Conservation (phyloP, 306 rosid species). For the Abrus precatorius region DNA sequence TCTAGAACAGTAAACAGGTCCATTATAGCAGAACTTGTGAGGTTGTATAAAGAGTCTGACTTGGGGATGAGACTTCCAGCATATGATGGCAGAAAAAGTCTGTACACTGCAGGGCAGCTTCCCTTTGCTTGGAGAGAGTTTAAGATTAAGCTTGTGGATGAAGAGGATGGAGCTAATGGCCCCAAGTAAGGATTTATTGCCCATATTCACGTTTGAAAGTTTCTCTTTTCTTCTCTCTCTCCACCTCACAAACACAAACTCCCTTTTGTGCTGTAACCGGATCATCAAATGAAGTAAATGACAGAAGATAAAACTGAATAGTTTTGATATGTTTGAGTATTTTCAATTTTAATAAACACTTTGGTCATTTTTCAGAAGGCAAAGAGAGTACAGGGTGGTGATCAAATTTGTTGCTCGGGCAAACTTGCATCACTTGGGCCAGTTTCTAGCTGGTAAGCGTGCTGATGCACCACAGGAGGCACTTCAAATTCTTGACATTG, state of each 20-base stretch:
- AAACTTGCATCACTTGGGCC: conserved; percentile 93
- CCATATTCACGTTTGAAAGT: conserved; percentile 12
- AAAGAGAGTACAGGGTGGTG: conserved; percentile 80
- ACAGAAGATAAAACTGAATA: conserved; percentile 4
- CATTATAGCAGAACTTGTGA: conserved; percentile 87
- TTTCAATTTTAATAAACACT: conserved; percentile 34
- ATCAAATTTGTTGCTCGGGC: conserved; percentile 92
- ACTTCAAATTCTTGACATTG: conserved; percentile 90
- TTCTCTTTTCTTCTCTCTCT: conserved; percentile 11
- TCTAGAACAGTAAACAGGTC: conserved; percentile 84
- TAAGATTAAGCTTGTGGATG: conserved; percentile 74
- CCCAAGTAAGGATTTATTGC: conserved; percentile 69
- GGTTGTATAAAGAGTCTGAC: conserved; percentile 79
- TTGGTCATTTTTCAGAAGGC: conserved; percentile 65
- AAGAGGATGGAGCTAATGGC: conserved; percentile 69
- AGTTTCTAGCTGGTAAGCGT: conserved; percentile 89
- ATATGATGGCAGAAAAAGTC: conserved; percentile 93
- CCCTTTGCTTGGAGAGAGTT: conserved; percentile 89
- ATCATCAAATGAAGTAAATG: background rate
- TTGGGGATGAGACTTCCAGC: conserved; percentile 91
- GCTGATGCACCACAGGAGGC: conserved; percentile 96
- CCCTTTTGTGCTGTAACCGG: conserved; percentile 3
- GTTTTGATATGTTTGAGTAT: conserved; percentile 11
- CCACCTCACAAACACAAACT: conserved; percentile 1
- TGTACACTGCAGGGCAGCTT: conserved; percentile 95